These are phyloP conservation scores for Cutaneotrichosporon curvatum DNA, from an alignment of 1,284 basidiomycete species.

Conservation along the genomic window DNA sequence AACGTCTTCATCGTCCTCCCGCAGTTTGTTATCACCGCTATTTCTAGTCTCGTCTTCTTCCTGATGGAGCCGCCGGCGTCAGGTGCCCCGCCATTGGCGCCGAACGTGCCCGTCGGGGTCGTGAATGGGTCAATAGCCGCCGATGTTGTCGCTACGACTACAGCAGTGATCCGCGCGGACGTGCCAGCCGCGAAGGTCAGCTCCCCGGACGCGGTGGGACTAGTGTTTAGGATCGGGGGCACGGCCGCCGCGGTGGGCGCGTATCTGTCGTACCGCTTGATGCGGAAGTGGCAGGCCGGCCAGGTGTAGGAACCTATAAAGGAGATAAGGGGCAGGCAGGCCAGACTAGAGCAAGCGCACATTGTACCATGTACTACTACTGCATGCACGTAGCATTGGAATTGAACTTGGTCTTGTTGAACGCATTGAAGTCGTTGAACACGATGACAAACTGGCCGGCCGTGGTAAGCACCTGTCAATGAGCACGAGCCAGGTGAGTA, in stretches of 20 bases:
- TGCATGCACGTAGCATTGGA: no score
- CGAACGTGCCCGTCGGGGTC: not conserved
- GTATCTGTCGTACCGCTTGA: conserved; percentile 13
- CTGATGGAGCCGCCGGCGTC: conserved; percentile 37
- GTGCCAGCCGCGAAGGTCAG: not conserved
- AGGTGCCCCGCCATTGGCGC: not conserved
- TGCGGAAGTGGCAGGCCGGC: conserved; percentile 7
- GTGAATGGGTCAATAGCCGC: not conserved
- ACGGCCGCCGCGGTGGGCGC: conserved; percentile 12
- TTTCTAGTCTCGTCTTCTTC: conserved; percentile 49
- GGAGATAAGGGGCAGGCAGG: no score
- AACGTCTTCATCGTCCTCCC: conserved; percentile 76
- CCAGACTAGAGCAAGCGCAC: no score
- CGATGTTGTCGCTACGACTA: not conserved
- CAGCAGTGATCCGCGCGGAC: not conserved
- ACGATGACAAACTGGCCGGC: no score
- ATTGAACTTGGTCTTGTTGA: no score
- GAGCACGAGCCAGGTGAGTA: no score
- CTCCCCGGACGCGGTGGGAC: conserved; percentile 10
- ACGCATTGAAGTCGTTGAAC: no score
- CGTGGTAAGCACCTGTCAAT: no score
- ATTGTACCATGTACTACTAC: no score
- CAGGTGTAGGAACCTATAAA: not conserved
- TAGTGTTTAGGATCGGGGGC: conserved; percentile 18
- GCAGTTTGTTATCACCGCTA: conserved; percentile 51